Evolutionary conservation across 768 basidiomycete genomes (phyloP).

Genomic region (Stropharia rugosoannulata): DNA sequence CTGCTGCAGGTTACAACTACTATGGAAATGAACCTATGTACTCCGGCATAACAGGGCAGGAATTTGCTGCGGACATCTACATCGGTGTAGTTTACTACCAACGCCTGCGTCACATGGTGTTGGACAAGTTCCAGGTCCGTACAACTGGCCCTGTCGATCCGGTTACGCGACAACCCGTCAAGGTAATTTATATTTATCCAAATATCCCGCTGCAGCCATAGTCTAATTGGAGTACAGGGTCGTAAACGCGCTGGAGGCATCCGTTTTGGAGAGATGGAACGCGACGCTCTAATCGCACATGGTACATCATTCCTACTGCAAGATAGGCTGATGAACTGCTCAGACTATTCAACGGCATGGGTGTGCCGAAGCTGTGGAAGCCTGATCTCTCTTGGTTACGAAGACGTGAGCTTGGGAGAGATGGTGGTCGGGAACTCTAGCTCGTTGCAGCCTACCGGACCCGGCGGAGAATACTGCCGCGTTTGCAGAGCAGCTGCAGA

Average conservation of each 20-base stretch:
- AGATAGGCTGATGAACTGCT: slow-evolving; percentile 99
- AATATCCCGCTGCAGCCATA: neutral
- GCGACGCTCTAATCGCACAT: slow-evolving; percentile 97
- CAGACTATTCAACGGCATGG: slow-evolving; percentile 99
- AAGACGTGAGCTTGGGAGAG: slow-evolving; percentile 78
- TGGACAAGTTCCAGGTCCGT: slow-evolving; percentile 99
- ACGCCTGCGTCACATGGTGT: slow-evolving; percentile 97
- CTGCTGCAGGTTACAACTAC: slow-evolving; percentile 96
- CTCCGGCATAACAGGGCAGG: slow-evolving; percentile 97
- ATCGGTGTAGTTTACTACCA: slow-evolving; percentile 99
- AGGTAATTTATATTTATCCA: slow-evolving; percentile 48
- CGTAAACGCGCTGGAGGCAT: slow-evolving; percentile 98
- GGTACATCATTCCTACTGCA: slow-evolving; percentile 98
- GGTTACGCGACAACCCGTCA: slow-evolving; percentile 94
- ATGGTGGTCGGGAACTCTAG: slow-evolving; percentile 49
- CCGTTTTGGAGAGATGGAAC: slow-evolving; percentile 99
- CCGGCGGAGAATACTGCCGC: slow-evolving; percentile 92
- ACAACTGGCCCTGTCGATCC: slow-evolving; percentile 98
- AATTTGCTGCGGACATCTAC: slow-evolving; percentile 98
- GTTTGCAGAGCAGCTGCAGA: slow-evolving; percentile 80
- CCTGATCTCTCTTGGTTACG: slow-evolving; percentile 94
- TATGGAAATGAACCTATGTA: slow-evolving; percentile 99
- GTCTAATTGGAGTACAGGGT: slow-evolving; percentile 49
- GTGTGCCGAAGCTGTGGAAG: slow-evolving; percentile 96
- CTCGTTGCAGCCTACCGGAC: slow-evolving; percentile 59